Base-by-base conservation (phyloP, 495 filamentous ascomycete genomes). In the Aspergillus mulundensis region DNA sequence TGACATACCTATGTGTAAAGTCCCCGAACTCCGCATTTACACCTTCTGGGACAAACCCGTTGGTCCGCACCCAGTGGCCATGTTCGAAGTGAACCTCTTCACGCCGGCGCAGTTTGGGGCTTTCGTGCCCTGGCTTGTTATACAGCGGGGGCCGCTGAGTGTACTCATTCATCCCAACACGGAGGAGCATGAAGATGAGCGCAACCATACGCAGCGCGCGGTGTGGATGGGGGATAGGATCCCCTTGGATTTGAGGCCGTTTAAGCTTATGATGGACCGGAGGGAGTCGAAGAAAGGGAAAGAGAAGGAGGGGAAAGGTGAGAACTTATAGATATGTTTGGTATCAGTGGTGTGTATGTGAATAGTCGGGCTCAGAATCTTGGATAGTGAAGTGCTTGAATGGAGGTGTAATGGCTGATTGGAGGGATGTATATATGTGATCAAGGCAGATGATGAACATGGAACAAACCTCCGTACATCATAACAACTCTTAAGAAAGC, bases 31-130 rank as follows among this genome's bases (percentile, higher is more conserved):
- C 16, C 81, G 89, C 40, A 86, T 95, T 61, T 96, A 96, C 67
- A 72, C 69, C 2, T 74, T 95, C 59, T 95, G 81, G 77, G 86
- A 94, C 61, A 66, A 73, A 38, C 90, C 90, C 3, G 66, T 96
- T 6, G 91, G 91, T 0, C 91, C 91, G 2, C 91, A 96, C 62
- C 85, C 87, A 0, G 71, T 89, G 0, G 88, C 84, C 43, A 96
- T 96, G 91, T 82, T 96, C 60, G 91, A 96, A 69, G 92, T 96
- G 15, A 94, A 94, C 58, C 36, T 96, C 24, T 88, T 91, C 67
- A 90, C 85, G 0, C 91, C 91, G 0, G 83, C 84, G 5, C 89
- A 96, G 67, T 94, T 95, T 61, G 91, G 91, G 3, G 91, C 91
- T 0, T 93, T 96, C 60, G 68, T 96, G 19, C 77, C 87, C 0